phyloP scores from a whole-genome alignment of 2,329 filamentous ascomycete genomes.

The Parafenestella ontariensis region DNA sequence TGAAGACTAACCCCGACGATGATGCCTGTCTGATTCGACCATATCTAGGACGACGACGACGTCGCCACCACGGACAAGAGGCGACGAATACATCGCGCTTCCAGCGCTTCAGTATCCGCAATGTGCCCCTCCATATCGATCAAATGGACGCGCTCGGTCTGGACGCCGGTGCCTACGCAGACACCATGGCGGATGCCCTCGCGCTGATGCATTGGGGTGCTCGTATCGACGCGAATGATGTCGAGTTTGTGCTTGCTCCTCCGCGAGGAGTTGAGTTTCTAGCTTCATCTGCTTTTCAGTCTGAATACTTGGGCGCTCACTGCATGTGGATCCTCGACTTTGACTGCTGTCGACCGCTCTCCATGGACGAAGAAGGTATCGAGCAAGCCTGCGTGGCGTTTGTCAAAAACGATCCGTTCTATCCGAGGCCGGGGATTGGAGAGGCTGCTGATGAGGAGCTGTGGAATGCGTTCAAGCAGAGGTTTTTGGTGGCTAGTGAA shows the following conservation, averaged over 20 bases:
- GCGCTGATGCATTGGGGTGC: constrained; percentile 60
- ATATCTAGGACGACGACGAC: constrained; percentile 53
- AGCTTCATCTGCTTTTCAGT: constrained; percentile 11
- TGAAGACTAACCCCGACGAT: constrained; percentile 24
- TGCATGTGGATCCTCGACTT: constrained; percentile 61
- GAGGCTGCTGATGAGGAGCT: constrained; percentile 13
- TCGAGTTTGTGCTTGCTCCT: constrained; percentile 62
- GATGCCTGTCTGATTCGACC: constrained; percentile 59
- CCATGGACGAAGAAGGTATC: constrained; percentile 46
- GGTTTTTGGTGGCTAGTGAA: constrained; percentile 9
- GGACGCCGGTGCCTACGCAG: constrained; percentile 46
- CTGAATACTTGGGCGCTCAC: constrained; percentile 13
- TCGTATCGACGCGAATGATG: constrained; percentile 59
- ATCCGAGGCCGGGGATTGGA: constrained; percentile 39
- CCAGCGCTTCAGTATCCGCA: constrained; percentile 46
- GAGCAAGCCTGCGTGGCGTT: constrained; percentile 54
- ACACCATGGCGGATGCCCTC: constrained; percentile 58
- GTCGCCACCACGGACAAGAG: constrained; percentile 3
- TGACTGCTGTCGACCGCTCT: constrained; percentile 63
- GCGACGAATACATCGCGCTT: constrained; percentile 20
- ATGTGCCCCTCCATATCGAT: constrained; percentile 59
- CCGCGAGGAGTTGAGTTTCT: constrained; percentile 2
- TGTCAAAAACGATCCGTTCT: constrained; percentile 61
- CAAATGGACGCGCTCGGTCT: constrained; percentile 57
- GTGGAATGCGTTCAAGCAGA: constrained; percentile 12